Percentiles rank a stretch among this genome's conserved stretches.
Conservation (phyloP, 1,284 basidiomycete genomes). For the Phaffia rhodozyma region DNA sequence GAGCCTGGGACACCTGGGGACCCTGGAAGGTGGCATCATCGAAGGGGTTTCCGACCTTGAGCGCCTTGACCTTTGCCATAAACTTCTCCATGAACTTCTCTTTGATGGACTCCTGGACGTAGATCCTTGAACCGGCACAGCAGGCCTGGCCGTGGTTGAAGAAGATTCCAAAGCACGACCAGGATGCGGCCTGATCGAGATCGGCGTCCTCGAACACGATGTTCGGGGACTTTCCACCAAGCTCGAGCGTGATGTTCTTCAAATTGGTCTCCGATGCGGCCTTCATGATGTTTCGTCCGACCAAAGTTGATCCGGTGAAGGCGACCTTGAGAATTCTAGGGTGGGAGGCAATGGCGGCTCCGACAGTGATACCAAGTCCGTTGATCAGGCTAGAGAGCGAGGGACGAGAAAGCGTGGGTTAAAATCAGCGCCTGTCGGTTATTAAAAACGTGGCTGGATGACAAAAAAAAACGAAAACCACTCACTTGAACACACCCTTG, state of each 20-base stretch:
- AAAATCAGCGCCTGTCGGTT: too few species aligned
- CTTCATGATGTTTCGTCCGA: conserved; percentile 45
- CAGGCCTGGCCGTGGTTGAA: conserved; percentile 72
- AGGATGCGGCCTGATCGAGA: conserved; percentile 65
- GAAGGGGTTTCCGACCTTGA: conserved; percentile 73
- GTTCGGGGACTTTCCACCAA: conserved; percentile 83
- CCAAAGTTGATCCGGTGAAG: conserved; percentile 44
- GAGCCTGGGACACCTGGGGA: conserved; percentile 58
- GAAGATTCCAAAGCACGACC: conserved; percentile 65
- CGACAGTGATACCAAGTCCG: conserved; percentile 56
- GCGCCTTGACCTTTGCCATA: conserved; percentile 44
- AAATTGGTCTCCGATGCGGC: conserved; percentile 43
- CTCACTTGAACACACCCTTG: conserved; percentile 58
- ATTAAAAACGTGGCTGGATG: conserved; percentile 2
- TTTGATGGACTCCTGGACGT: conserved; percentile 70
- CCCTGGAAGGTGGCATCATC: conserved; percentile 53
- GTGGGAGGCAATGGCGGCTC: conserved; percentile 52
- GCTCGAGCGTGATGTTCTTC: conserved; percentile 74
- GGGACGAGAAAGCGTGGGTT: neutral
- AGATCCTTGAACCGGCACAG: conserved; percentile 74
- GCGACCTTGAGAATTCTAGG: conserved; percentile 46
- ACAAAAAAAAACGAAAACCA: conserved; percentile 33
- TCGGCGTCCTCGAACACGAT: conserved; percentile 42
- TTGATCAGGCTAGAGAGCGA: neutral
- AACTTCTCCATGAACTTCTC: conserved; percentile 47